Evolutionary conservation across 2,329 filamentous ascomycete species (phyloP), one percentile per base, ranked within the genome.

Genomic region (Colletotrichum siamense): DNA sequence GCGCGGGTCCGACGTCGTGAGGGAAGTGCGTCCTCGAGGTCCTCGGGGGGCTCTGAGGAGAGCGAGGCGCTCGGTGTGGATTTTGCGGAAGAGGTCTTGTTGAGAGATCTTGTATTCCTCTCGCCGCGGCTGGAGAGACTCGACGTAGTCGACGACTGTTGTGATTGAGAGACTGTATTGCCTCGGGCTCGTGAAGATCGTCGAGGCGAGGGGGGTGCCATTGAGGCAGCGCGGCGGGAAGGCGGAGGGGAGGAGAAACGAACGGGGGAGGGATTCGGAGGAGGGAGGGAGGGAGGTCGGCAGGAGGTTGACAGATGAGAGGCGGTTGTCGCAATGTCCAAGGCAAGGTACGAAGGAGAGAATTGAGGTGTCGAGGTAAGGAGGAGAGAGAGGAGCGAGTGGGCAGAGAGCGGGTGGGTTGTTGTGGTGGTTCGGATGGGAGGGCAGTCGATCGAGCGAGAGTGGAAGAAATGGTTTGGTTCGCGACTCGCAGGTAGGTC

Each of bases 141-240:
- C 76, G 93, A 96, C 57, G 95, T 93, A 67, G 94, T 92, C 78
- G 94, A 95, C 78, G 94, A 95, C 81, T 95, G 93, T 81, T 95
- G 93, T 81, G 94, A 92, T 86, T 92, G 91, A 82, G 93, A 91
- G 88, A 96, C 94, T 81, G 92, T 93, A 82, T 92, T 92, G 84
- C 91, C 92, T 87, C 95, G 95, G 88, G 95, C 95, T 91, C 96
- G 94, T 86, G 96, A 97, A 83, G 96, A 98, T 85, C 96, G 95
- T 87, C 96, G 94, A 84, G 95, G 95, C 83, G 94, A 91, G 81
- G 87, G 87, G 83, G 88, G 90, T 89, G 91, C 90, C 91, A 91
- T 91, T 88, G 87, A 88, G 77, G 77, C 73, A 78, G 67, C 64
- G 71, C 52, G 49, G 26, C n/a, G 13, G 36, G 34, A 78, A 52